Conservation (phyloP, 73 alveolate species). For the Tetrahymena elliotti region DNA sequence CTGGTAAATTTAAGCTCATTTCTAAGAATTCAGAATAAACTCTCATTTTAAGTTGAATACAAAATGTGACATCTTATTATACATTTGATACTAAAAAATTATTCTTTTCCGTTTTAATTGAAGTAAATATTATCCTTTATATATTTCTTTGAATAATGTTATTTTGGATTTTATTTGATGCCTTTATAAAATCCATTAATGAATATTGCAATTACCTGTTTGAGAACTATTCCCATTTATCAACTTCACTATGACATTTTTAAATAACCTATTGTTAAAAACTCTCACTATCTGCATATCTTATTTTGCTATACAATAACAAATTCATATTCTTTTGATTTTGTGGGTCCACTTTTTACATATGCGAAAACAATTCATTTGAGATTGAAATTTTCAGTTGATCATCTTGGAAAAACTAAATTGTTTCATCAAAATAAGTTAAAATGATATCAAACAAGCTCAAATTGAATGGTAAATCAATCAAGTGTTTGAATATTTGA, state of each 20-base stretch:
- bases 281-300: not conserved
- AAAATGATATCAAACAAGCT: not conserved
- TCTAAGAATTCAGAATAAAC: not conserved
- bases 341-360: not conserved
- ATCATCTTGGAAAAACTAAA: not conserved
- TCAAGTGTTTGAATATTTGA: not conserved
- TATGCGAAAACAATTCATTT: not conserved
- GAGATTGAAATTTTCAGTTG: not conserved
- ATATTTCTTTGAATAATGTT: too few species aligned
- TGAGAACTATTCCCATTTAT: not conserved
- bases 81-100: not conserved
- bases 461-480: not conserved
- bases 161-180: not conserved
- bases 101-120: not conserved
- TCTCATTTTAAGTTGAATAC: not conserved
- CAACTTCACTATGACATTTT: not conserved
- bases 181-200: not conserved
- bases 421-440: not conserved
- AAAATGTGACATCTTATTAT: not conserved
- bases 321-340: not conserved
- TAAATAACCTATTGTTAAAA: too few species aligned
- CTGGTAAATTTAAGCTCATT: not conserved
- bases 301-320: not conserved
- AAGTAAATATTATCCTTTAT: too few species aligned
- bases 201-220: not conserved